These are phyloP conservation scores for Firmiana major DNA, from an alignment of 345 rosid species.

Conservation along the genomic window DNA sequence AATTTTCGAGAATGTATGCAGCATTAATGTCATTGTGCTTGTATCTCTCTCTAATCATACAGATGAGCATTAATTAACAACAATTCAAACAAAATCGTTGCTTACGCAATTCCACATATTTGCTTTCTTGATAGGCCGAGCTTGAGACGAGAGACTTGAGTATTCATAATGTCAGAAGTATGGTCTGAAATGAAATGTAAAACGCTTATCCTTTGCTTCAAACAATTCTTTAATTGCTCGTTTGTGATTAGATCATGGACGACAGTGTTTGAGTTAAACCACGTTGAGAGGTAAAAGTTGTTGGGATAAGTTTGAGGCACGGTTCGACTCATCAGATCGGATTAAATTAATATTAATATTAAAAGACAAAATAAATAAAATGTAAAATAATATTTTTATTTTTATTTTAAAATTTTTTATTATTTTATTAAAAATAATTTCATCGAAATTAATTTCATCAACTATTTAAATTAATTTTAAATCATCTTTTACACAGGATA, in stretches of 20 bases:
- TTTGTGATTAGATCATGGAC: not conserved
- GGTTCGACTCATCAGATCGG: too few species aligned
- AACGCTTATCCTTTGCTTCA: not conserved
- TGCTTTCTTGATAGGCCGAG: not conserved
- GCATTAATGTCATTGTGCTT: not conserved
- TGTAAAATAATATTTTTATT: too few species aligned
- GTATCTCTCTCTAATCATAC: not conserved
- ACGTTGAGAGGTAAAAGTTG: not conserved
- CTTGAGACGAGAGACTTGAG: not conserved
- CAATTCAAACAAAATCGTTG: not conserved
- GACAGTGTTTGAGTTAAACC: not conserved
- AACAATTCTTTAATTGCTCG: not conserved
- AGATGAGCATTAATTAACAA: not conserved
- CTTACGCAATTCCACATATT: not conserved
- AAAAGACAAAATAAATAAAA: too few species aligned
- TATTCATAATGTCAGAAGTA: not conserved
- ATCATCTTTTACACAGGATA: not conserved
- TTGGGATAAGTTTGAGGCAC: conserved; percentile 1
- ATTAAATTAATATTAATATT: too few species aligned
- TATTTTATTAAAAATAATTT: too few species aligned
- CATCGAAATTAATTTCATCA: too few species aligned
- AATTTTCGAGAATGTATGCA: not conserved
- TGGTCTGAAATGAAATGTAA: not conserved
- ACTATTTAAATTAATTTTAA: too few species aligned
- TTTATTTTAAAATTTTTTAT: too few species aligned